Conservation (phyloP, 2,329 filamentous ascomycete genomes). For the Penicillium sp. region DNA sequence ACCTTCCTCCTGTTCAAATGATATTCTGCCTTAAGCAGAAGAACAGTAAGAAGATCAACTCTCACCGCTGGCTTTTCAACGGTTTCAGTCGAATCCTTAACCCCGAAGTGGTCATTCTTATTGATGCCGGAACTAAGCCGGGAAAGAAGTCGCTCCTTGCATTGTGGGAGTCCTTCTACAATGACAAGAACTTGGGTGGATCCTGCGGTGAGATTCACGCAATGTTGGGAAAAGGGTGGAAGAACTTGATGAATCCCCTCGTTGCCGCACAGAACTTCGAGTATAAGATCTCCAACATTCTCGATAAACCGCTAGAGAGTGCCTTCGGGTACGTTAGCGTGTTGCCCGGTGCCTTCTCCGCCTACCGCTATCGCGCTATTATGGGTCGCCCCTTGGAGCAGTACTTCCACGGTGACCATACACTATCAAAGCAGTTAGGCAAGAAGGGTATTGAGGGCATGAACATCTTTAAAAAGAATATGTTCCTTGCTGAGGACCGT, state of each 20-base stretch:
- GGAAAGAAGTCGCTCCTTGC: slow-evolving; percentile 84
- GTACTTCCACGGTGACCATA: slow-evolving; percentile 99
- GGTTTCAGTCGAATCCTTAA: slow-evolving; percentile 94
- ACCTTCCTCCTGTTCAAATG: slow-evolving; percentile 92
- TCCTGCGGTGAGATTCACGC: slow-evolving; percentile 98
- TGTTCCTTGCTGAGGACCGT: slow-evolving; percentile 99
- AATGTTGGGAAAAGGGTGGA: slow-evolving; percentile 85
- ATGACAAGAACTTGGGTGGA: slow-evolving; percentile 95
- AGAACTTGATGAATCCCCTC: slow-evolving; percentile 86
- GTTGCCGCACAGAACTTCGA: slow-evolving; percentile 97
- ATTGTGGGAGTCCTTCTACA: slow-evolving; percentile 97
- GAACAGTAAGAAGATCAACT: slow-evolving; percentile 99
- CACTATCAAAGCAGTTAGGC: slow-evolving; percentile 84
- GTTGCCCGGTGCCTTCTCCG: slow-evolving; percentile 95
- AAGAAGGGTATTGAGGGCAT: slow-evolving; percentile 99
- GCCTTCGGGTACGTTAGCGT: slow-evolving; percentile 96
- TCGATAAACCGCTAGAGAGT: slow-evolving; percentile 93
- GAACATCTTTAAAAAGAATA: slow-evolving; percentile 99
- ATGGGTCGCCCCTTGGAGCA: slow-evolving; percentile 95
- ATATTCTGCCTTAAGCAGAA: slow-evolving; percentile 98
- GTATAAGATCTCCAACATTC: slow-evolving; percentile 99
- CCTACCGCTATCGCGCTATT: slow-evolving; percentile 93
- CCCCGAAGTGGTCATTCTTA: slow-evolving; percentile 89
- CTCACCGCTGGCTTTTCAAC: slow-evolving; percentile 96
- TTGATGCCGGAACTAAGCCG: slow-evolving; percentile 95